These are phyloP conservation scores for Oryza glumipatula DNA, from an alignment of 176 grass and related monocot species.

Conservation along the genomic window DNA sequence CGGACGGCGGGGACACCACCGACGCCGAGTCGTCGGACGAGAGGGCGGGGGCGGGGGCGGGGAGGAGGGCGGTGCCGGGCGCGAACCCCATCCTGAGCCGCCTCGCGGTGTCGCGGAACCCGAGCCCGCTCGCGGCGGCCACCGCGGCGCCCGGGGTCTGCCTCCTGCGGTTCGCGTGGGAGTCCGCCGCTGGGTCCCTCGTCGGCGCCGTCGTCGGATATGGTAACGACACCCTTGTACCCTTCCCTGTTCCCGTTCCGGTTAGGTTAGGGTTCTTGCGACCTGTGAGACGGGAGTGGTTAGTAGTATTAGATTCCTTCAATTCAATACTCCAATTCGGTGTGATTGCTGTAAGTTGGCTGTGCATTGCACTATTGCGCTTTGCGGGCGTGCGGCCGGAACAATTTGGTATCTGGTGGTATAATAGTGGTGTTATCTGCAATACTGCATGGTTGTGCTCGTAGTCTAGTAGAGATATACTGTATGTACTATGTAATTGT, in stretches of 20 bases:
- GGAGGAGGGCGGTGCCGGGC: not conserved
- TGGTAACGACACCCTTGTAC: constrained; percentile 21
- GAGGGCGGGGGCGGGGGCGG: not conserved
- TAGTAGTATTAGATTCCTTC: not conserved
- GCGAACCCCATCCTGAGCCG: constrained; percentile 52
- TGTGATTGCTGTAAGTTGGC: not conserved
- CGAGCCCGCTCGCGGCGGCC: constrained; percentile 58
- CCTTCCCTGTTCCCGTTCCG: not conserved
- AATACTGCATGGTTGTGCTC: not conserved
- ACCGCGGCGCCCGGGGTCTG: constrained; percentile 55
- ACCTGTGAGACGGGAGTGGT: too few relatives aligned
- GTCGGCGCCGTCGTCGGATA: constrained; percentile 60
- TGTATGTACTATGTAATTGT: not conserved
- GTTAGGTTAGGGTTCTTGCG: constrained; percentile 35
- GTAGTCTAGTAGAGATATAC: not conserved
- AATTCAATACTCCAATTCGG: not conserved
- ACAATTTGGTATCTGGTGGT: not conserved
- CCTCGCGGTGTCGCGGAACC: constrained; percentile 58
- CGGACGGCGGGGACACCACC: constrained; percentile 35
- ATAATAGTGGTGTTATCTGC: not conserved
- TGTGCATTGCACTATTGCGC: not conserved
- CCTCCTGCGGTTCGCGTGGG: constrained; percentile 63
- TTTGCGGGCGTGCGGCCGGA: not conserved
- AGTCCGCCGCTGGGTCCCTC: constrained; percentile 63
- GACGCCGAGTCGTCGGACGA: constrained; percentile 48